Conservation (phyloP, 805 yeast genomes). For the Lipomyces orientalis region DNA sequence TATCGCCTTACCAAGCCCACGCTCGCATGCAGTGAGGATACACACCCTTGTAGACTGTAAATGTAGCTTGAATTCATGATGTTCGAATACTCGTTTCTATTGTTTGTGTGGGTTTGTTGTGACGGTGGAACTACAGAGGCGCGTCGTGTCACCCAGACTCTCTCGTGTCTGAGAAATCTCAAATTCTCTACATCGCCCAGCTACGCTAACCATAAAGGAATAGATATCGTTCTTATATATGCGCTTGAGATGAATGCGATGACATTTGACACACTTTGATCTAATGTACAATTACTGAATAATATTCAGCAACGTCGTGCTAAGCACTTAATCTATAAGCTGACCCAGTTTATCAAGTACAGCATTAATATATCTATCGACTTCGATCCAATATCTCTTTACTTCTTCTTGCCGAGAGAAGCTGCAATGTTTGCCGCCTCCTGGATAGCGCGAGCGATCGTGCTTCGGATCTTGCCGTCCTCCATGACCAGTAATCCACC, state of each 20-base stretch:
- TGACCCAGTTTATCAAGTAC: background rate
- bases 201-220: no score
- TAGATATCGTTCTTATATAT: no score
- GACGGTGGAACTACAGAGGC: background rate
- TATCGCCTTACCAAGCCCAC: constrained; percentile 25
- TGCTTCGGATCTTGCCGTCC: constrained; percentile 85
- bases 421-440: constrained; percentile 74
- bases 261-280: background rate
- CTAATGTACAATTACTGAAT: background rate
- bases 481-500: constrained; percentile 94
- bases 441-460: constrained; percentile 85
- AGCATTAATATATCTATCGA: background rate
- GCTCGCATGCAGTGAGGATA: constrained; percentile 29
- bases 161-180: background rate
- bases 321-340: background rate
- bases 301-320: background rate
- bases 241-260: background rate
- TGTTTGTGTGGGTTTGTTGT: background rate
- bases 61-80: constrained; percentile 30
- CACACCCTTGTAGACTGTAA: constrained; percentile 37
- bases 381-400: background rate
- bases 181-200: background rate
- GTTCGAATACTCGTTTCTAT: background rate
- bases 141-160: background rate
- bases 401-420: constrained; percentile 35